phyloP scores from a whole-genome alignment of 2,329 filamentous ascomycete genomes.

The Fusarium longipes region DNA sequence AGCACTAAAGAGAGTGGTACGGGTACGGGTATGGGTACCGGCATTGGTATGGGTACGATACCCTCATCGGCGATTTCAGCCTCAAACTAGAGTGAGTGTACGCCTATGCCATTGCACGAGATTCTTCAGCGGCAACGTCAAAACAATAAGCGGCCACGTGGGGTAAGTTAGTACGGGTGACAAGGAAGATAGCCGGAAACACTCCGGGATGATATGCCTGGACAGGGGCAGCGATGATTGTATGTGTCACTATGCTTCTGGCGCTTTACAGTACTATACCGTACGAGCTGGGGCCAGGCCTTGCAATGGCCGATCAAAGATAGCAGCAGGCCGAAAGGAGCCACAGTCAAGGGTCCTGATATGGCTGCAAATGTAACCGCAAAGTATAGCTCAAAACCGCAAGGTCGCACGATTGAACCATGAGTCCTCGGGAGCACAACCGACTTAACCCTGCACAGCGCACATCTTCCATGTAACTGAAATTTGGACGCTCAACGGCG shows the following conservation, averaged over 20 bases:
- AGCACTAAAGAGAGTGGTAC: conserved; percentile 16
- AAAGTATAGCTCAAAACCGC: background rate
- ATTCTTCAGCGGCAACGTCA: conserved; percentile 7
- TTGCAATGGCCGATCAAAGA: background rate
- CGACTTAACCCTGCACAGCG: conserved; percentile 23
- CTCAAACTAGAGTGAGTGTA: conserved; percentile 30
- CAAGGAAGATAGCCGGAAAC: background rate
- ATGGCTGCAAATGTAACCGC: conserved; percentile 2
- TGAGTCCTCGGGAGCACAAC: conserved; percentile 26
- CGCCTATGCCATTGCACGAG: conserved; percentile 20
- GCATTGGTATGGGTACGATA: background rate
- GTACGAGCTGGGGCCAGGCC: conserved; percentile 1
- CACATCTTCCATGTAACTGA: conserved; percentile 5
- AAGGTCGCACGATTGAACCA: conserved; percentile 4
- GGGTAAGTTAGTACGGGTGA: background rate
- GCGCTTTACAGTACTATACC: background rate
- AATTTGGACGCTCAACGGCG: conserved; percentile 2
- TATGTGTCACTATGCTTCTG: background rate
- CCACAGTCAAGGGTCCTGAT: background rate
- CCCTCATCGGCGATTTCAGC: conserved; percentile 34
- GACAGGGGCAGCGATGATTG: background rate
- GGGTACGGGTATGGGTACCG: background rate
- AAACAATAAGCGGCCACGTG: background rate
- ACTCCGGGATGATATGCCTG: background rate
- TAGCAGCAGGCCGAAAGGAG: background rate